phyloP scores from a whole-genome alignment of 208 protist genomes.

The Angomonas ambiguus region DNA sequence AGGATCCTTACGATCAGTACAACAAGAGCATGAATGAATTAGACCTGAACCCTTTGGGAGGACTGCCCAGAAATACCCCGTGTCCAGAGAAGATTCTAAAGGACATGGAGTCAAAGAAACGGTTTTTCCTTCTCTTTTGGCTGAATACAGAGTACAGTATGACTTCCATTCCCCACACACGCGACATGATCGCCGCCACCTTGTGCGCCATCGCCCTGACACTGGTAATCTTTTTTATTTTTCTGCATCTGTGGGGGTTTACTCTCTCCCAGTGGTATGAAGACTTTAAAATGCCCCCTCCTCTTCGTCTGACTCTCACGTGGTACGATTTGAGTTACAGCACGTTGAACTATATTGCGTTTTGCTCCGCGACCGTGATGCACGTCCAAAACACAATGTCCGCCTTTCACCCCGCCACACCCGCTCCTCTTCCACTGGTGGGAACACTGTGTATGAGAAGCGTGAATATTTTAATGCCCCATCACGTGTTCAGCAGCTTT shows the following conservation, averaged over 20 bases:
- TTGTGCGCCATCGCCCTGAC: slow-evolving; percentile 20
- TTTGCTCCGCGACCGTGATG: slow-evolving; percentile 39
- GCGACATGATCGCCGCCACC: slow-evolving; percentile 28
- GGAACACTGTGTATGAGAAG: slow-evolving; percentile 41
- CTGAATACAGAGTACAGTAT: slow-evolving; percentile 22
- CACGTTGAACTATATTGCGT: slow-evolving; percentile 50
- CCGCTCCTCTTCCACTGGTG: slow-evolving; percentile 46
- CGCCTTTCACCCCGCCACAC: slow-evolving; percentile 52
- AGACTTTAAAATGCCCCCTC: slow-evolving; percentile 34
- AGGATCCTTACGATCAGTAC: background rate
- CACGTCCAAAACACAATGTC: slow-evolving; percentile 39
- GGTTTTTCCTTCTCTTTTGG: slow-evolving; percentile 28
- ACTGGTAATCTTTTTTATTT: slow-evolving; percentile 31
- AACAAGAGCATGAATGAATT: background rate
- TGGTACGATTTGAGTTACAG: slow-evolving; percentile 65
- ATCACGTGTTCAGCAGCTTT: slow-evolving; percentile 25
- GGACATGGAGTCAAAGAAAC: slow-evolving; percentile 26
- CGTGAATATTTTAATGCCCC: slow-evolving; percentile 53
- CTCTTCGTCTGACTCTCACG: slow-evolving; percentile 51
- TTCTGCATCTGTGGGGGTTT: slow-evolving; percentile 34
- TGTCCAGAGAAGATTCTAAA: slow-evolving; percentile 39
- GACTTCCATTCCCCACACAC: slow-evolving; percentile 22
- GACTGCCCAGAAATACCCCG: slow-evolving; percentile 30
- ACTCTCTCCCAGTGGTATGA: slow-evolving; percentile 31
- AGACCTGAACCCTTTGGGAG: background rate